Percentiles rank a stretch among this genome's conserved stretches.
Evolutionary conservation across 2,329 filamentous ascomycete genomes (phyloP).

Genomic region (Elsinoe batatas): DNA sequence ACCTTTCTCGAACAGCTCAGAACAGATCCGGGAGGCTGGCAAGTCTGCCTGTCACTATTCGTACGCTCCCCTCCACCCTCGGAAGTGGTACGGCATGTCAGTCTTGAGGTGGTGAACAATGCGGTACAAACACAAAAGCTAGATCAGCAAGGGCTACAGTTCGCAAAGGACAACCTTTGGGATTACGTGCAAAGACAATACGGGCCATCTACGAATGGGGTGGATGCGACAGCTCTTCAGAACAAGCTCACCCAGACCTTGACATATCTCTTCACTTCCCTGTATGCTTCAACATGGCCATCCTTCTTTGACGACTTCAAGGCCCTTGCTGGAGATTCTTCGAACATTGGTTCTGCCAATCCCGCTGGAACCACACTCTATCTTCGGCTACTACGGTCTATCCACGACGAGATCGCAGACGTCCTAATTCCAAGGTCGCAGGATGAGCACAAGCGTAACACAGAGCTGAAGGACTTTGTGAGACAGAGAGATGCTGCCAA

Average conservation of each 20-base stretch:
- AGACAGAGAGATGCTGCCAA: conserved; percentile 79
- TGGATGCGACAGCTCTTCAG: conserved; percentile 70
- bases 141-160: conserved; percentile 59
- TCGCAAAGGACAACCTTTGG: conserved; percentile 72
- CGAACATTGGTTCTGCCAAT: conserved; percentile 51
- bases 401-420: conserved; percentile 97
- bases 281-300: conserved; percentile 81
- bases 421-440: conserved; percentile 70
- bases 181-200: conserved; percentile 73
- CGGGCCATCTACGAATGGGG: conserved; percentile 41
- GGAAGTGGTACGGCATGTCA: conserved; percentile 80
- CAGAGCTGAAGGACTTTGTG: conserved; percentile 81
- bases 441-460: conserved; percentile 74
- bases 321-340: conserved; percentile 57
- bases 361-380: conserved; percentile 71
- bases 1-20: conserved; percentile 70
- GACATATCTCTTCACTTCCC: conserved; percentile 80
- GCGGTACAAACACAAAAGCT: conserved; percentile 72
- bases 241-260: conserved; percentile 96
- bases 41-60: conserved; percentile 79
- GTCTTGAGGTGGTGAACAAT: conserved; percentile 87
- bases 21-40: conserved; percentile 76
- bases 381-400: conserved; percentile 73
- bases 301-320: conserved; percentile 87
- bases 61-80: conserved; percentile 63